These are phyloP conservation scores for Tolypocladium ovalisporum DNA, from an alignment of 2,329 filamentous ascomycete species.

Conservation along the genomic window DNA sequence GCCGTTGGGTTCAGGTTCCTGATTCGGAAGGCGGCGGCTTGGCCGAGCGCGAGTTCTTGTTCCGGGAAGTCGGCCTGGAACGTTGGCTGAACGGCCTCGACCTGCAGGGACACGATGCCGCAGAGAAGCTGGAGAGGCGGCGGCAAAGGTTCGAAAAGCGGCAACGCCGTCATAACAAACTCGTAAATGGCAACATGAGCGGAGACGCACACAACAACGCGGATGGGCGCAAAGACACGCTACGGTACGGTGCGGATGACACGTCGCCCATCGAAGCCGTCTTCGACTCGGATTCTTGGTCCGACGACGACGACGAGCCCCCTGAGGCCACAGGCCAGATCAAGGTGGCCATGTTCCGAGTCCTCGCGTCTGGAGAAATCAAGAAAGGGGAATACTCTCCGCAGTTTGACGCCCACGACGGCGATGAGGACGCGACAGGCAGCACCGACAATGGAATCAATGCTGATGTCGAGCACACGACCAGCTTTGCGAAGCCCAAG, in stretches of 20 bases:
- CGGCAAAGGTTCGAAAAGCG: conserved; percentile 66
- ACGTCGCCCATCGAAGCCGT: conserved; percentile 62
- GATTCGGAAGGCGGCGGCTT: conserved; percentile 85
- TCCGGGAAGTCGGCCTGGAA: conserved; percentile 92
- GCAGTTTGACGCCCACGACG: conserved; percentile 93
- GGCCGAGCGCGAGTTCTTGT: conserved; percentile 92
- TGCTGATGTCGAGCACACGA: conserved; percentile 88
- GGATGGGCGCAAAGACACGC: conserved; percentile 42
- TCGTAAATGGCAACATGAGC: conserved; percentile 20
- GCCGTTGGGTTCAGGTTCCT: conserved; percentile 90
- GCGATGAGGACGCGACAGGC: conserved; percentile 61
- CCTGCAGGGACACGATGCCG: conserved; percentile 83
- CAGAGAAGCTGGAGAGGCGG: conserved; percentile 81
- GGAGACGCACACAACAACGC: conserved; percentile 28
- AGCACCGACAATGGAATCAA: conserved; percentile 51
- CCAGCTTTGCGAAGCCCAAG: conserved; percentile 95
- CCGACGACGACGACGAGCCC: conserved; percentile 73
- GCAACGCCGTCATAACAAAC: conserved; percentile 50
- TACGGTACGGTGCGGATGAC: conserved; percentile 72
- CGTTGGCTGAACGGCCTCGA: conserved; percentile 94
- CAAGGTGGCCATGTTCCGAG: conserved; percentile 92
- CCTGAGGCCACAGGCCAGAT: conserved; percentile 95
- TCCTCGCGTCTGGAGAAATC: conserved; percentile 90
- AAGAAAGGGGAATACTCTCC: conserved; percentile 97
- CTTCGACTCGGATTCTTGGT: conserved; percentile 61